Evolutionary conservation across 1,139 yeast species (phyloP).

Genomic region (Diutina rugosa): DNA sequence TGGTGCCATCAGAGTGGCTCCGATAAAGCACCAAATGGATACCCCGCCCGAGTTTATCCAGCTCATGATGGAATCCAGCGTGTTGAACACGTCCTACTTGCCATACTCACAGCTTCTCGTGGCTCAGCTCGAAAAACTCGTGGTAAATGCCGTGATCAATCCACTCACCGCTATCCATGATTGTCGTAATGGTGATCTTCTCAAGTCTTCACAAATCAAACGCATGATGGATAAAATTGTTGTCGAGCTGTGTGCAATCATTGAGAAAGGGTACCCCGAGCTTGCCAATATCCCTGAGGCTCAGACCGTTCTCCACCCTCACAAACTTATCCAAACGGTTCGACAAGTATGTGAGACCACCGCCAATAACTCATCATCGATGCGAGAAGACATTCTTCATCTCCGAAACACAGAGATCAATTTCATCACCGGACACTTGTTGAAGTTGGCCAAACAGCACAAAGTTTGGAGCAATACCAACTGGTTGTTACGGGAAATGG

Average conservation of each 20-base stretch:
- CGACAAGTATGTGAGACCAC: slow-evolving; percentile 31
- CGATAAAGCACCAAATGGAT: background rate
- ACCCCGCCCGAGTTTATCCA: slow-evolving; percentile 18
- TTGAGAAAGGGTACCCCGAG: slow-evolving; percentile 22
- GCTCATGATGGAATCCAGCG: slow-evolving; percentile 14
- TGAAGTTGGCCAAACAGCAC: slow-evolving; percentile 33
- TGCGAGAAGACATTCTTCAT: slow-evolving; percentile 69
- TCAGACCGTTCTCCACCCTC: slow-evolving; percentile 22
- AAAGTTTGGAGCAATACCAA: slow-evolving; percentile 33
- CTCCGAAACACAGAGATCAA: slow-evolving; percentile 62
- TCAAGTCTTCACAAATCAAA: slow-evolving; percentile 19
- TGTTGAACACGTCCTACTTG: slow-evolving; percentile 29
- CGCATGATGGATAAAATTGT: slow-evolving; percentile 26
- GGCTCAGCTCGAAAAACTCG: slow-evolving; percentile 63
- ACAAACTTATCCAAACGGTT: slow-evolving; percentile 34
- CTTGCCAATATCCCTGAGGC: slow-evolving; percentile 22
- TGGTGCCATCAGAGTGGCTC: slow-evolving; percentile 30
- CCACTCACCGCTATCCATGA: slow-evolving; percentile 59
- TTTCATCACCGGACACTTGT: slow-evolving; percentile 66
- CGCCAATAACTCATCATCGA: slow-evolving; percentile 61
- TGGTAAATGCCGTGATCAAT: slow-evolving; percentile 64
- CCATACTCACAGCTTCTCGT: slow-evolving; percentile 43
- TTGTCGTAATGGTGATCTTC: slow-evolving; percentile 61
- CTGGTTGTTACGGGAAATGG: slow-evolving; percentile 28
- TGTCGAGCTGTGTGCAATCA: slow-evolving; percentile 31